Base-by-base conservation (phyloP, 768 basidiomycete genomes). In the Phaeotremella fagi region DNA sequence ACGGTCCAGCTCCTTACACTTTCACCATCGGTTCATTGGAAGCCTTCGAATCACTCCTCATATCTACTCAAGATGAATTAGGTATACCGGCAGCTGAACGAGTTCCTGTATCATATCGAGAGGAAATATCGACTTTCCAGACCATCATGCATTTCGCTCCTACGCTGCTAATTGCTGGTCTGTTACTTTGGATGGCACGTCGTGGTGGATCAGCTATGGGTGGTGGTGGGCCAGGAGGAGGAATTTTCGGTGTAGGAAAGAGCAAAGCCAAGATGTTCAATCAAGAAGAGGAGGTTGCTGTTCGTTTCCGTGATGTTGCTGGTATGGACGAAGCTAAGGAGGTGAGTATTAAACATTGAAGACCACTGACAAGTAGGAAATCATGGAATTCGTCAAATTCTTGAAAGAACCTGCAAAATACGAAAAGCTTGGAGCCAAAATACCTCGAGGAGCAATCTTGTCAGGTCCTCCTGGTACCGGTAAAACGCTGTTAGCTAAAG, bases 241-340 rank as follows among this genome's bases (percentile, higher is more conserved):
- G 94, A 33, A 92, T 98, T 45, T 98, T 99, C 78, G 91, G 82
- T 71, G 92, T 99, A 33, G 95, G 94, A 50, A 98, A 98, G 79
- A 91, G 89, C 68, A 83, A 81, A 55, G 95, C 95, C 14, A 89
- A 85, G 76, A 78, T 95, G 70, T 98, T 97, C 78, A 97, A 98
- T 79, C 87, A 94, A 78, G 94, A 99, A 63, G 90, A 87, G 28
- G 88, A 92, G 48, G 85, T 98, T 70, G 86, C 84, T 72, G 84
- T 87, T 67, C 87, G 87, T 74, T 99, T 99, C 79, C 85, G 85
- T 77, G 91, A 99, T 71, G 90, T 99, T 16, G 95, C 95, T 14
- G 95, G 95, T 31, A 98, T 98, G 94, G 95, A 99, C 77, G 95
- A 99, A 76, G 95, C 92, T 38, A 99, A 99, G 79, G 88, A 92